Base-by-base conservation (phyloP, 352 stramenopile species). In the Globisporangium uncinulatum region DNA sequence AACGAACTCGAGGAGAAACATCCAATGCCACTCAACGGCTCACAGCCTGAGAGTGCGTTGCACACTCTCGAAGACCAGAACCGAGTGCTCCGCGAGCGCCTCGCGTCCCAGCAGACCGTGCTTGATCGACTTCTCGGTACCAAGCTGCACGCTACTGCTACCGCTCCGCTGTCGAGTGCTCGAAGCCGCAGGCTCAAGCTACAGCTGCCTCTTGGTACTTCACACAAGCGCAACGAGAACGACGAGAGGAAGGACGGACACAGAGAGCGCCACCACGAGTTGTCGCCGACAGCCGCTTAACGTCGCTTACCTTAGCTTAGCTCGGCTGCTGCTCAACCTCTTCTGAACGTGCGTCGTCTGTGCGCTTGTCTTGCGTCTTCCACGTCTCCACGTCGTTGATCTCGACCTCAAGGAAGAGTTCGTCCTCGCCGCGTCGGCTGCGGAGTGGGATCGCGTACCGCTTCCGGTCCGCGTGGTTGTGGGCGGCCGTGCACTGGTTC, bases 321-420 rank as follows among this genome's bases (percentile, higher is more conserved):
- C 19, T 4, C 20, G 39, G 20, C 21, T 47, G 7, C 39, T 57
- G 6, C 7, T 51, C n/a, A n/a, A n/a, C 29, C 32, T 31, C 11
- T 9, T 52, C n/a, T 20, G 48, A 14, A 54, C 11, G 54, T 15
- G 17, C 42, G 37, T 29, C n/a, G n/a, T n/a, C n/a, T n/a, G n/a
- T 54, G n/a, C 36, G 19, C 37, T 49, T 66, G 37, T 17, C 39
- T 24, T 62, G 59, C 19, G 61, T 68, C 56, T 69, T 74, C 74
- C 74, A 82, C 45, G 62, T 66, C 17, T 78, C 70, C 37, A 79
- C 67, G 20, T 73, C 65, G 44, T 71, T 79, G 29, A 80, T 57
- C 48, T 85, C 70, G 19, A 85, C 64, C 54, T 85, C 67, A 39
- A 80, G 58, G 19, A 73, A 82, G 46, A 85, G 45, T 46, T 73